Evolutionary conservation across 2,329 filamentous ascomycete species (phyloP), one percentile per base, ranked within the genome.

Genomic region (Xylariaceae sp.): DNA sequence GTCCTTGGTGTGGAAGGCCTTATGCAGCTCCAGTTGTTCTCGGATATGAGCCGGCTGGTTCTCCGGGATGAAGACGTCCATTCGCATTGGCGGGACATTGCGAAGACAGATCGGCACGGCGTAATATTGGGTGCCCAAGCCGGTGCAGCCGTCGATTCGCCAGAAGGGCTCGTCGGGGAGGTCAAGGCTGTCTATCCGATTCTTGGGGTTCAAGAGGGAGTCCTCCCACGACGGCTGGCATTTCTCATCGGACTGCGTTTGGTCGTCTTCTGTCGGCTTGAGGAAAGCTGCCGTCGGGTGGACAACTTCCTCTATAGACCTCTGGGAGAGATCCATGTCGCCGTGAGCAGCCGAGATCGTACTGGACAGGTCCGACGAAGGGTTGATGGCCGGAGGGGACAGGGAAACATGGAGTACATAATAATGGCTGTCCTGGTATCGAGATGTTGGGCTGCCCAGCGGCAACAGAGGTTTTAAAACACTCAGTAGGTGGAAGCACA

Each of bases 51-150:
- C 47, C 0, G 65, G 56, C 31, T 68, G 61, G n/a, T 68, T 65
- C 41, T 76, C 70, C 3, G 73, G 69, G 21, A 79, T 68, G 52
- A 76, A 80, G 16, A 76, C 67, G 52, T 81, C 76, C 50, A 79
- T 67, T 27, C 75, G 70, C 49, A 75, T 65, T 1, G 76, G 76
- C 3, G 68, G 60, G 14, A 68, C 53, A 12, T 59, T 50, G 4
- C 52, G 48, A 19, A 74, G 49, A 51, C 78, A 78, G 15, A 74
- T 59, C 12, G 77, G 76, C 3, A 76, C 53, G 18, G 67, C 69
- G 52, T 73, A 79, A 51, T 71, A 75, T 53, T 78, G 76, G 9
- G 71, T 77, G 4, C 75, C 76, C 38, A 74, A 64, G 13, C 68
- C 71, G 15, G 72, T 71, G 49, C 69, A 74, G 34, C 76, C 76